Evolutionary conservation across 2,329 filamentous ascomycete genomes (phyloP).

Genomic region (Cladophialophora psammophila): DNA sequence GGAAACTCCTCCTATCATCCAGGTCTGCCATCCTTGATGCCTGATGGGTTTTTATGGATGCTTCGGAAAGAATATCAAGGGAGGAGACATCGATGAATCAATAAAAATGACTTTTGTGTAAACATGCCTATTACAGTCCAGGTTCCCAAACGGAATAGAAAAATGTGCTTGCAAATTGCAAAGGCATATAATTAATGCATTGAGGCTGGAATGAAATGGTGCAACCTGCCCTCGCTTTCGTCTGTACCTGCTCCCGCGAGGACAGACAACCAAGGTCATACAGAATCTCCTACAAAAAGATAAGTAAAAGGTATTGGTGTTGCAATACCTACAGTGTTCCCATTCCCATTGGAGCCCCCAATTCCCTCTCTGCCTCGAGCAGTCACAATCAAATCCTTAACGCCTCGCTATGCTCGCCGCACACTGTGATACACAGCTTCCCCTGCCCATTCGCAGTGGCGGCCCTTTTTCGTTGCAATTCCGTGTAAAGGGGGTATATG

Average conservation of each 20-base stretch:
- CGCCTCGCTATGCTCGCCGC: constrained; percentile 37
- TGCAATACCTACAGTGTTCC: neutral
- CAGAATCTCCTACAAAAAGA: constrained; percentile 14
- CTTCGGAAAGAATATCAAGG: constrained; percentile 28
- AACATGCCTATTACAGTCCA: neutral
- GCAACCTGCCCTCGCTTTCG: constrained; percentile 15
- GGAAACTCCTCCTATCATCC: constrained; percentile 33
- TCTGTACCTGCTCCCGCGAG: constrained; percentile 5
- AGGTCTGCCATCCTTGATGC: constrained; percentile 32
- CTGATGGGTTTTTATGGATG: constrained; percentile 1
- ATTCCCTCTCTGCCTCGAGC: neutral
- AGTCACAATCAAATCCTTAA: constrained; percentile 15
- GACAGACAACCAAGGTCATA: constrained; percentile 16
- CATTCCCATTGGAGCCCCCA: neutral
- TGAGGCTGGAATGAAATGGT: constrained; percentile 25
- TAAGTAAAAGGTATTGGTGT: neutral
- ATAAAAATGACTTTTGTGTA: neutral
- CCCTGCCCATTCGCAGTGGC: constrained; percentile 25
- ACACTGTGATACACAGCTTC: constrained; percentile 24
- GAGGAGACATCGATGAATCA: constrained; percentile 26
- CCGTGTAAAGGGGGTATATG: constrained; percentile 34
- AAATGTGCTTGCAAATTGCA: neutral
- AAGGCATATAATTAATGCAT: constrained; percentile 31
- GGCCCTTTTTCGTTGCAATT: constrained; percentile 26
- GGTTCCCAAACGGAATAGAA: neutral